Percentiles rank a stretch among this genome's conserved stretches.
Conservation (phyloP, 805 yeast genomes). For the Pichia pseudocactophila region DNA sequence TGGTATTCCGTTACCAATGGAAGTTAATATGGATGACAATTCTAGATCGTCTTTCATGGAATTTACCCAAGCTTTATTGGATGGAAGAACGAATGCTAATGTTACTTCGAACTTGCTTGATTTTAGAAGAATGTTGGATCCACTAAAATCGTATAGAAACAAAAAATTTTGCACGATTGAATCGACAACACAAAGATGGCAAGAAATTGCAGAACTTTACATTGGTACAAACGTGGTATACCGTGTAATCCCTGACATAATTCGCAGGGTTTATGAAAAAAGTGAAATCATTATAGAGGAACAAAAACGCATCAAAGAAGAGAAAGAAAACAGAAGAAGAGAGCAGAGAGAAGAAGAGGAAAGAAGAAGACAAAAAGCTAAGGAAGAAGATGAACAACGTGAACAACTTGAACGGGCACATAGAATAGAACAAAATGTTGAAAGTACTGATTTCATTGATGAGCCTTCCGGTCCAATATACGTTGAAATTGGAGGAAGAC, state of each 20-base stretch:
- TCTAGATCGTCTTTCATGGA: slow-evolving; percentile 5
- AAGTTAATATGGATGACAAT: not conserved
- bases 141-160: slow-evolving; percentile 7
- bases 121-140: slow-evolving; percentile 13
- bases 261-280: slow-evolving; percentile 33
- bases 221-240: slow-evolving; percentile 22
- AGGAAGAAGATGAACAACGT: slow-evolving; percentile 23
- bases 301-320: slow-evolving; percentile 13
- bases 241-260: slow-evolving; percentile 37
- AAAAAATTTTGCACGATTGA: slow-evolving; percentile 16
- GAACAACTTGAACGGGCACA: slow-evolving; percentile 12
- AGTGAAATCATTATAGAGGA: slow-evolving; percentile 33
- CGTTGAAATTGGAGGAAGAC: slow-evolving; percentile 67
- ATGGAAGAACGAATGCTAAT: slow-evolving; percentile 7
- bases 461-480: slow-evolving; percentile 41
- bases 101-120: slow-evolving; percentile 3
- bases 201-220: slow-evolving; percentile 44
- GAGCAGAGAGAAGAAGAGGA: slow-evolving; percentile 8
- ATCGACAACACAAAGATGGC: slow-evolving; percentile 59
- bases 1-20: slow-evolving; percentile 6
- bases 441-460: slow-evolving; percentile 12
- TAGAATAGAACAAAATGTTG: slow-evolving; percentile 23
- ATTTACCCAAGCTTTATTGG: slow-evolving; percentile 6
- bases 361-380: slow-evolving; percentile 25
- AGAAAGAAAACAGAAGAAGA: slow-evolving; percentile 21